phyloP scores from a whole-genome alignment of 371 early-diverging fungal species.

The Capniomyces stellatus region DNA sequence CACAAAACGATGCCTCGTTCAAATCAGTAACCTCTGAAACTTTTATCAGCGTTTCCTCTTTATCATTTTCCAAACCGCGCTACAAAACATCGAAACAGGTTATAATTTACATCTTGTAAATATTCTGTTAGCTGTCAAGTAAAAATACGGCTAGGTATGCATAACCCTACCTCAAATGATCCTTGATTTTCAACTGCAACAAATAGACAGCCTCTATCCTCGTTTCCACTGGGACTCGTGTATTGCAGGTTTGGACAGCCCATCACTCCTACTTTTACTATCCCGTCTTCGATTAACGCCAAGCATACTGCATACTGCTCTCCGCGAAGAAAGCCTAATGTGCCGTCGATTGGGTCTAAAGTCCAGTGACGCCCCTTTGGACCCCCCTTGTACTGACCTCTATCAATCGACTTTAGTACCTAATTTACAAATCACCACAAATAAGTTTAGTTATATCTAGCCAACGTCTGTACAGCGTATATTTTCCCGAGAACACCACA shows the following conservation, averaged over 20 bases:
- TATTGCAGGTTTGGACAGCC: constrained; percentile 88
- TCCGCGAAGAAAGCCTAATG: constrained; percentile 88
- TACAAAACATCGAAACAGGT: too few species aligned
- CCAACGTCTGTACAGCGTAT: too few species aligned
- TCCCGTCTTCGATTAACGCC: constrained; percentile 74
- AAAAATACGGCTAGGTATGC: constrained; percentile 17
- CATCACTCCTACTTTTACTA: constrained; percentile 76
- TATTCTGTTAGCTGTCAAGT: not conserved
- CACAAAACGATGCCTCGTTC: constrained; percentile 65
- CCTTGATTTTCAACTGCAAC: constrained; percentile 67
- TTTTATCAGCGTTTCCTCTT: constrained; percentile 38
- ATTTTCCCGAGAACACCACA: too few species aligned
- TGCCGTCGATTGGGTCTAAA: constrained; percentile 91
- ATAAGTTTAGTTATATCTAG: too few species aligned
- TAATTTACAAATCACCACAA: constrained; percentile 20
- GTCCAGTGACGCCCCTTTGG: constrained; percentile 76
- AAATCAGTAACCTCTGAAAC: constrained; percentile 30
- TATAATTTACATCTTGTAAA: too few species aligned
- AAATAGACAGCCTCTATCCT: constrained; percentile 55
- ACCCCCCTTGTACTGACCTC: constrained; percentile 74
- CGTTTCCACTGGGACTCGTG: constrained; percentile 35
- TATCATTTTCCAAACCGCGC: constrained; percentile 17
- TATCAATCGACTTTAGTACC: constrained; percentile 70
- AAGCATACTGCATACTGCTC: constrained; percentile 95
- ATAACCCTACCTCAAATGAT: constrained; percentile 67